Percentiles rank a stretch among this genome's conserved stretches.
Conservation (phyloP, 2,329 filamentous ascomycete species). For the Rosellinia necatrix region DNA sequence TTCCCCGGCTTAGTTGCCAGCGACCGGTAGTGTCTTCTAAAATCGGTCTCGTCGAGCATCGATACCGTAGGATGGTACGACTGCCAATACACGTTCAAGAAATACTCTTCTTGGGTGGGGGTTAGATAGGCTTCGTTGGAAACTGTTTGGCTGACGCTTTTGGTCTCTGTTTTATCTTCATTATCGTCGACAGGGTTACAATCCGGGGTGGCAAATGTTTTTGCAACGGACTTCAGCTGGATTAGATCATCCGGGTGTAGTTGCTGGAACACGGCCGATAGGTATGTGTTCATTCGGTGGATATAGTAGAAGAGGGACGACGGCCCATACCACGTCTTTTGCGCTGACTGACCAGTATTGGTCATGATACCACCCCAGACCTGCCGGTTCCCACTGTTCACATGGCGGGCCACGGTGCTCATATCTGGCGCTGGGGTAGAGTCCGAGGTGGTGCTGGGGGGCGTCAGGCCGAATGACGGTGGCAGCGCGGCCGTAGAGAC, state of each 20-base stretch:
- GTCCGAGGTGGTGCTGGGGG: constrained; percentile 24
- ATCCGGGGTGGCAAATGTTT: constrained; percentile 30
- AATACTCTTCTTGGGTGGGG: constrained; percentile 51
- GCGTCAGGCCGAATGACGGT: constrained; percentile 19
- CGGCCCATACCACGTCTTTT: constrained; percentile 47
- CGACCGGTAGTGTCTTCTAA: constrained; percentile 49
- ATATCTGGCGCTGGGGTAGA: constrained; percentile 18
- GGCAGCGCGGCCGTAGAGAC: neutral
- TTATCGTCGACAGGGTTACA: constrained; percentile 25
- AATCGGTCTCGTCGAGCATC: constrained; percentile 51
- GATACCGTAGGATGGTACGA: constrained; percentile 48
- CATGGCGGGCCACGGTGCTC: neutral
- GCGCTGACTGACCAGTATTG: constrained; percentile 41
- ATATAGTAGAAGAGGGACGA: constrained; percentile 51
- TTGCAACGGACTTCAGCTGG: constrained; percentile 37
- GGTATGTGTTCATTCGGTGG: constrained; percentile 44
- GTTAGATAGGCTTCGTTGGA: constrained; percentile 40
- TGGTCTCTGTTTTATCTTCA: constrained; percentile 23
- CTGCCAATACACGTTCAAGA: constrained; percentile 54
- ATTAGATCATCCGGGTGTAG: constrained; percentile 39
- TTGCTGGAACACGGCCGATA: constrained; percentile 42
- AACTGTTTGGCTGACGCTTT: constrained; percentile 21
- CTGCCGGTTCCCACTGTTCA: neutral
- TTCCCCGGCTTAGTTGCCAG: constrained; percentile 42
- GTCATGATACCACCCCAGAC: constrained; percentile 46